Evolutionary conservation across 2,329 filamentous ascomycete genomes (phyloP), one percentile per base, ranked within the genome.

Genomic region (Nannizziopsis arthrosporioides): DNA sequence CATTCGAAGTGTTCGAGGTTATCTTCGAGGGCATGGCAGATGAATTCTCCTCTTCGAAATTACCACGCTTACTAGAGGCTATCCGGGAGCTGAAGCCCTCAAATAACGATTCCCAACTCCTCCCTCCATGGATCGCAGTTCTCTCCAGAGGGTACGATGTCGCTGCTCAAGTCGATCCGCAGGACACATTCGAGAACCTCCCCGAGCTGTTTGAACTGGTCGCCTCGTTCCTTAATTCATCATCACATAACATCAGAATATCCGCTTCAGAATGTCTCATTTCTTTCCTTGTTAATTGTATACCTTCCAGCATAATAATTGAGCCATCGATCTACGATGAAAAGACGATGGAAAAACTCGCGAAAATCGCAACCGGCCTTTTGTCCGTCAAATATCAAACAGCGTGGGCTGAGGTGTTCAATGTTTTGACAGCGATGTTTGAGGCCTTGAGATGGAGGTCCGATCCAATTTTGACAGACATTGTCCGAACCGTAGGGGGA

Each of bases 1-100:
- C 89, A 0, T 95, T 98, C 58, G 90, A 95, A 55, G 90, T 96
- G 3, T 98, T 98, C 59, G 92, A 98, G 65, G 84, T 94, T 64
- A 94, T 96, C 39, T 96, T 98, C 56, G 83, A 84, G 57, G 84
- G 88, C 6, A 89, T 98, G 83, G 78, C 81, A 12, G 84, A 89
- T 55, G 87, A 94, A 56, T 76, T 89, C 42, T 85, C 89, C 0
- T 93, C 88, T 2, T 78, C 86, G 1, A 98, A 96, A 68, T 75
- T 98, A 10, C 88, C 89, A 2, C 79, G 85, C 49, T 75, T 98
- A 10, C 76, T 96, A 58, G 88, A 94, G 54, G 88, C 92, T 45
- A 94, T 98, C 56, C 82, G 84, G 10, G 89, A 96, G 63, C 71
- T 98, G 55, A 86, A 90, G 56, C 92, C 92, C 7, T 85, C 88